phyloP scores from a whole-genome alignment of 306 rosid genomes.

The Styphnolobium japonicum region DNA sequence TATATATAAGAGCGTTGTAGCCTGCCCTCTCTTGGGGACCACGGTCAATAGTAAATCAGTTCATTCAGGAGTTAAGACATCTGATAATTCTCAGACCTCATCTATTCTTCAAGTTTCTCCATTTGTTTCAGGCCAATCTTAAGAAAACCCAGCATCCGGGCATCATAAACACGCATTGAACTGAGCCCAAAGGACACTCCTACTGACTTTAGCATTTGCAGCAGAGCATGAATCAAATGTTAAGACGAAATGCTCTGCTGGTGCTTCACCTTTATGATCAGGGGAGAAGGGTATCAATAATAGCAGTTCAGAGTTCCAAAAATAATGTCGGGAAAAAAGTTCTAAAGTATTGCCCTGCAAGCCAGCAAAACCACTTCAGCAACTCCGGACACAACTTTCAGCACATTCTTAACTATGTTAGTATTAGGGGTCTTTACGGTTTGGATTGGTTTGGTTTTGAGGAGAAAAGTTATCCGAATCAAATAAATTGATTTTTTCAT shows the following conservation, averaged over 20 bases:
- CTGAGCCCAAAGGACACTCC: constrained; percentile 56
- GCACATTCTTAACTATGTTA: too few relatives aligned
- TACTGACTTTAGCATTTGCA: constrained; percentile 72
- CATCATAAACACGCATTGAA: constrained; percentile 40
- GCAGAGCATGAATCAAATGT: constrained; percentile 53
- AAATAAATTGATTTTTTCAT: too few relatives aligned
- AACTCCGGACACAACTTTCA: too few relatives aligned
- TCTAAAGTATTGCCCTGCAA: too few relatives aligned
- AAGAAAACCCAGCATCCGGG: constrained; percentile 39
- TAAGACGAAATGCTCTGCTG: constrained; percentile 35
- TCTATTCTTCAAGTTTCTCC: constrained; percentile 31
- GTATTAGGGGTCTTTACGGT: too few relatives aligned
- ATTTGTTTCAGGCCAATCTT: constrained; percentile 38
- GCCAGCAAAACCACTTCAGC: too few relatives aligned
- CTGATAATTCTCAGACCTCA: constrained; percentile 36
- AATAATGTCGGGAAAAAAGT: too few relatives aligned
- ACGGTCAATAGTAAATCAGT: constrained; percentile 17
- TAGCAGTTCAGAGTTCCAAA: too few relatives aligned
- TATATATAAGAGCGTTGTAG: background rate
- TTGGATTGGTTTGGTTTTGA: too few relatives aligned
- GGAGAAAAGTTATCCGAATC: too few relatives aligned
- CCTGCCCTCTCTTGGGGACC: constrained; percentile 16
- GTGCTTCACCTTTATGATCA: background rate
- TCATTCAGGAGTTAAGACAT: constrained; percentile 18
- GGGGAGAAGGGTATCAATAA: background rate